Base-by-base conservation (phyloP, 106 monocot genomes). In the Posidonia australis region DNA sequence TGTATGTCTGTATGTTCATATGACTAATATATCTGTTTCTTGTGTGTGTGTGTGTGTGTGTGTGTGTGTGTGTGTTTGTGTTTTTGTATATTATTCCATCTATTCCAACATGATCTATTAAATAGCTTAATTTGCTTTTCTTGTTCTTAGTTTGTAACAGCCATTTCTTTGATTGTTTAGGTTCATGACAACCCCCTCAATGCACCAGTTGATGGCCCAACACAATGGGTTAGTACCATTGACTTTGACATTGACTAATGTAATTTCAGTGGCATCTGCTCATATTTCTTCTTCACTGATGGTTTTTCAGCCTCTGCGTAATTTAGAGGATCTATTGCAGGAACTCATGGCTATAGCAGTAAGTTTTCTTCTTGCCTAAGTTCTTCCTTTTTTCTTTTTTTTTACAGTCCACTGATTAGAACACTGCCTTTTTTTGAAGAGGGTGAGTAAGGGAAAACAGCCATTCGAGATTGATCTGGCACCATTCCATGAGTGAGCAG, bases 131-230 rank as follows among this genome's bases (percentile, higher is more conserved):
- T n/a, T 36, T 51, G n/a, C 51, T 16, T 45, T 63, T 18, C 24
- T 45, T 21, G 18, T 46, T 10, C 13, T 12, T 16, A 21, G 32
- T 67, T 20, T 20, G 7, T 56, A 12, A 67, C 61, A 7, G 18
- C 23, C 1, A 36, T 41, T 28, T 32, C 18, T 22, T 58, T 59
- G 32, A 13, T 32, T 65, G 27, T 27, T 14, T 47, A 74, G 74
- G 74, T 74, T 19, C 89, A 94, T 64, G 84, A 94, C 67, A 81
- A 94, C 69, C 93, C 93, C 27, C 56, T 94, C 54, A 86, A 77
- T 65, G 93, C 93, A 67, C 89, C 93, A 10, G 89, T 89, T 63
- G 93, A 94, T 78, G 93, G 89, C 10, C 93, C 93, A 31, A 94
- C 93, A 49, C 93, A 94, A 76, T 90, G 93, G 93, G 74, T 74